Base-by-base conservation (phyloP, 352 stramenopile genomes). In the Phytophthora ramorum region DNA sequence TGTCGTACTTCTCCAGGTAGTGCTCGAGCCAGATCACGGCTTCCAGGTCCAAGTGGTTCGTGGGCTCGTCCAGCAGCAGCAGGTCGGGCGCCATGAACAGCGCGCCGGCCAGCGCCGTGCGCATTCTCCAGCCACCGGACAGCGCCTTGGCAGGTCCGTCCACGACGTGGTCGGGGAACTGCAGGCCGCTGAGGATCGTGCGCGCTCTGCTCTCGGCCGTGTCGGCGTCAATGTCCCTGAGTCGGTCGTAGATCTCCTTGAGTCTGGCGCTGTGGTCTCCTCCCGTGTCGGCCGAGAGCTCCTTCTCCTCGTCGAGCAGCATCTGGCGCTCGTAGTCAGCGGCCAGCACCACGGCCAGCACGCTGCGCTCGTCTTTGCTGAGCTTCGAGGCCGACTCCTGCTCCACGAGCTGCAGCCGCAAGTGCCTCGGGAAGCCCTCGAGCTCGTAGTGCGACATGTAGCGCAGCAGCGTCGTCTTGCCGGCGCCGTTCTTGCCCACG, bases 391-490 rank as follows among this genome's bases (percentile, higher is more conserved):
- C 83, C 26, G 82, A 93, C 69, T 99, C 97, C 75, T 99, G 96
- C 68, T 97, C 89, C 14, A 99, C 97, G 73, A 98, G 87, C 65
- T 99, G 90, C 24, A 99, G 97, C 52, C 96, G 85, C 35, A 98
- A 87, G 83, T 99, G 96, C 20, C 87, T 79, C 8, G 97, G 97
- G 79, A 99, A 99, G 3, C 96, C 96, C 51, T 99, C 95, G 46
- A 99, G 93, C 72, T 98, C 88, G 76, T 98, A 97, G 66, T 95
- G 90, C 30, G 96, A 97, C 69, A 99, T 99, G 61, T 92, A 95
- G 48, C 97, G 91, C 24, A 99, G 73, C 28, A 99, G 74, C 20
- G 97, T 99, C 41, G 97, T 99, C 71, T 99, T 99, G 14, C 94
- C 93, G 4, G 79, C 79, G 28, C 87, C 86, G 67, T 96, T 95